Evolutionary conservation across 2,329 filamentous ascomycete species (phyloP).

Genomic region (Plectosphaerella cucumerina): DNA sequence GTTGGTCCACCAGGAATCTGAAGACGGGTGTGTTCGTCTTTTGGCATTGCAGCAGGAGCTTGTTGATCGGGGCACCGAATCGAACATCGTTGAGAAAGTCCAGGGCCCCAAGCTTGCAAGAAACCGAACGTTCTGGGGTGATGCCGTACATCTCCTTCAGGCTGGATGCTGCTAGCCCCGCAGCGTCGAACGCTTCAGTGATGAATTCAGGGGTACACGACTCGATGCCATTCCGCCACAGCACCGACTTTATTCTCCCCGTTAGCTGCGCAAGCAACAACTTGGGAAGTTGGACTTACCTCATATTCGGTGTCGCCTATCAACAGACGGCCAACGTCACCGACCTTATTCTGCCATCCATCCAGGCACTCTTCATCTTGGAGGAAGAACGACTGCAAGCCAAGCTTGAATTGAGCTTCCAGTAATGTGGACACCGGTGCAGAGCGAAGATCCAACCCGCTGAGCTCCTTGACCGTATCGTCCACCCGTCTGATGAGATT

Average conservation of each 20-base stretch:
- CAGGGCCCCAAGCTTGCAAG: conserved; percentile 33
- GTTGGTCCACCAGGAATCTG: conserved; percentile 37
- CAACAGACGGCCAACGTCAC: conserved; percentile 29
- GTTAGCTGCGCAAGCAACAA: background rate
- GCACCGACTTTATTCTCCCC: conserved; percentile 26
- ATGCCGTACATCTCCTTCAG: conserved; percentile 36
- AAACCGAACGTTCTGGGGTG: conserved; percentile 29
- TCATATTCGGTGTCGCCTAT: conserved; percentile 39
- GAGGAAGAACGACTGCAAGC: conserved; percentile 36
- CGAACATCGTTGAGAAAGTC: conserved; percentile 29
- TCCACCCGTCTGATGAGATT: background rate
- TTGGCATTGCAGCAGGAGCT: conserved; percentile 11
- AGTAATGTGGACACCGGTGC: conserved; percentile 25
- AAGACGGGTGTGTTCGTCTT: conserved; percentile 23
- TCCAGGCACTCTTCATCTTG: conserved; percentile 30
- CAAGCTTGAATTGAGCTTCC: conserved; percentile 26
- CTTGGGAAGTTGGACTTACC: conserved; percentile 15
- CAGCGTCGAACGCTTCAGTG: conserved; percentile 24
- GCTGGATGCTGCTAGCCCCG: conserved; percentile 18
- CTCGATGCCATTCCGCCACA: conserved; percentile 40
- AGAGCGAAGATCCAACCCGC: conserved; percentile 12
- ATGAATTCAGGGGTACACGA: conserved; percentile 26
- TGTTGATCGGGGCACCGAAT: conserved; percentile 22
- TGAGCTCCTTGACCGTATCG: background rate
- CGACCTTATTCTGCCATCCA: conserved; percentile 27